Evolutionary conservation across 2,329 filamentous ascomycete genomes (phyloP), one percentile per base, ranked within the genome.

Genomic region (Clonostachys chloroleuca): DNA sequence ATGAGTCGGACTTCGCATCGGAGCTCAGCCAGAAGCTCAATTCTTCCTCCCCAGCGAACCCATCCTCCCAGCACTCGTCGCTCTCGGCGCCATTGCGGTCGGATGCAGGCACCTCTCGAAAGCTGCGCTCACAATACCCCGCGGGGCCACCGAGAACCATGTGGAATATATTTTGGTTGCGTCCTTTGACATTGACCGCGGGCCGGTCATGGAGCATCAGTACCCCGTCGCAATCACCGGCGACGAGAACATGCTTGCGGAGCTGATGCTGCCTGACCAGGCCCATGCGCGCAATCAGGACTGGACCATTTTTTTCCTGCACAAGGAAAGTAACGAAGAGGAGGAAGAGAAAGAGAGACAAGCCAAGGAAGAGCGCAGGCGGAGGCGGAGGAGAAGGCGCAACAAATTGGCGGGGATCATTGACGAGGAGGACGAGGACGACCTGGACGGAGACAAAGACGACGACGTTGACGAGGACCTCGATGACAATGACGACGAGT

Each of bases 281-380:
- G 91, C 92, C 18, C 94, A 99, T 69, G 84, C 94, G 51, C 83
- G 94, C 37, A 92, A 88, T 60, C 92, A 97, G 68, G 94, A 99
- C 65, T 99, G 94, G 94, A 99, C 94, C 40, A 96, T 97, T 47
- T 99, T 99, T 73, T 99, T 99, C 64, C 66, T 99, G 48, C 94
- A 99, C 71, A 97, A 97, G 65, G 94, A 99, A 64, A 89, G 86
- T 5, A 92, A 83, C 50, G 83, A 86, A 44, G 86, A 89, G 50
- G 88, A 92, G 48, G 92, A 95, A 50, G 87, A 91, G 33, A 80
- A 84, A 48, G 86, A 89, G 56, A 74, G 75, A 51, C 74, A 72
- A 47, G 74, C 74, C 37, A 84, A 79, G 54, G 71, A 76, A 58
- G 73, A 75, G 55, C 70, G 77, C 57, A 74, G 64, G 47, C 71